phyloP scores from a whole-genome alignment of 106 monocot genomes.

The Amphibolis antarctica region DNA sequence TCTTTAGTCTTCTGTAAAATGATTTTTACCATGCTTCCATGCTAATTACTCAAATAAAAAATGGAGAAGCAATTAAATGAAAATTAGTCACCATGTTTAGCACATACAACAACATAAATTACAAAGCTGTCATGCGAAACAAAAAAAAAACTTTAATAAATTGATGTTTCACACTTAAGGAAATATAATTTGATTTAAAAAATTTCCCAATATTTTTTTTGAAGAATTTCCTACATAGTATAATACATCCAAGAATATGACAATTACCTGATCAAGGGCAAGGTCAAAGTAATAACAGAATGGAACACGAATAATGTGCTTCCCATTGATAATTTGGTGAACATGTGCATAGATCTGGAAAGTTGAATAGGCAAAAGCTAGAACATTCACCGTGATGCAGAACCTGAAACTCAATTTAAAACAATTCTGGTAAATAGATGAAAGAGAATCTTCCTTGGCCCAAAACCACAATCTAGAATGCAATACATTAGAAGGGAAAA shows the following conservation, averaged over 20 bases:
- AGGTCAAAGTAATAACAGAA: conserved; percentile 42
- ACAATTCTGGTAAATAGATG: background rate
- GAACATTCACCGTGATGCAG: conserved; percentile 47
- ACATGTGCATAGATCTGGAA: conserved; percentile 40
- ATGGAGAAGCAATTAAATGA: too few species aligned
- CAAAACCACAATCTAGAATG: background rate
- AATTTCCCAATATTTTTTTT: background rate
- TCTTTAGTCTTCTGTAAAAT: too few species aligned
- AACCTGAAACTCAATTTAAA: conserved; percentile 28
- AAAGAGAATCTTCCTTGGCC: background rate
- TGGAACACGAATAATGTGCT: conserved; percentile 29
- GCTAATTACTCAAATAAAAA: too few species aligned
- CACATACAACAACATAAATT: too few species aligned
- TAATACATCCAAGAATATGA: background rate
- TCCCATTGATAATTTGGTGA: conserved; percentile 25
- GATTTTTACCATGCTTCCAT: too few species aligned
- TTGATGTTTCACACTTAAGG: too few species aligned
- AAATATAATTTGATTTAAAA: too few species aligned
- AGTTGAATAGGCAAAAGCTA: conserved; percentile 55
- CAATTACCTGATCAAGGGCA: conserved; percentile 64
- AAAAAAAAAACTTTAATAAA: too few species aligned
- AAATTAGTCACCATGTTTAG: too few species aligned
- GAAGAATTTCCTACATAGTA: background rate
- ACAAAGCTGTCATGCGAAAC: too few species aligned
- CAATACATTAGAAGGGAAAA: too few species aligned